Conservation (phyloP, 495 filamentous ascomycete species). For the Pseudomonodictys pantanalensis region DNA sequence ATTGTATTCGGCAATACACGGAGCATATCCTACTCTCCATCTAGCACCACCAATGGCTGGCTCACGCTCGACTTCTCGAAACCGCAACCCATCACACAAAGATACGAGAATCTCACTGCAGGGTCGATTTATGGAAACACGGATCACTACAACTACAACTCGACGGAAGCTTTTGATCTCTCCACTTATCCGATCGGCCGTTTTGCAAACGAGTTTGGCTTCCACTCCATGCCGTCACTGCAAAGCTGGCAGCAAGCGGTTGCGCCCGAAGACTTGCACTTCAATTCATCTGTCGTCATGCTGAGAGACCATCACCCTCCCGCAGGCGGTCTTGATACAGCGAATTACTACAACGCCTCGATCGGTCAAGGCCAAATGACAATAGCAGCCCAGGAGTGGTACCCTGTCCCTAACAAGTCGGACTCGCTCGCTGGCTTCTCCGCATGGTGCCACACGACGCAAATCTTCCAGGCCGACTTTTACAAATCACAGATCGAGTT, state of each 20-base stretch:
- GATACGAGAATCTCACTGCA: slow-evolving; percentile 57
- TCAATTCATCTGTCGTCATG: slow-evolving; percentile 59
- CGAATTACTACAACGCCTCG: slow-evolving; percentile 42
- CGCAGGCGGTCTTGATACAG: slow-evolving; percentile 49
- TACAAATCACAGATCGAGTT: slow-evolving; percentile 63
- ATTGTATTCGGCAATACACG: slow-evolving; percentile 62
- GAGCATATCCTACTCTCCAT: slow-evolving; percentile 66
- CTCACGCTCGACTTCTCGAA: slow-evolving; percentile 55
- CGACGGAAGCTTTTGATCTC: slow-evolving; percentile 54
- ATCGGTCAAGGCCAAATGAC: slow-evolving; percentile 66
- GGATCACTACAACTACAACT: slow-evolving; percentile 67
- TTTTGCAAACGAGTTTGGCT: slow-evolving; percentile 69
- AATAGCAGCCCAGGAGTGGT: slow-evolving; percentile 56
- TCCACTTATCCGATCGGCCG: slow-evolving; percentile 58
- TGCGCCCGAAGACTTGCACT: slow-evolving; percentile 50
- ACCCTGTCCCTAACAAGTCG: slow-evolving; percentile 58
- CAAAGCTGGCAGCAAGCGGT: slow-evolving; percentile 60
- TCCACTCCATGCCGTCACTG: slow-evolving; percentile 64
- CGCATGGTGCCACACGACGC: slow-evolving; percentile 65
- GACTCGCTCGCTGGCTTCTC: slow-evolving; percentile 63
- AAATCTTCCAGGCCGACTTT: slow-evolving; percentile 67
- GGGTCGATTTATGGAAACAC: slow-evolving; percentile 65
- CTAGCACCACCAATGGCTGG: slow-evolving; percentile 66
- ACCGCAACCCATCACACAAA: slow-evolving; percentile 56
- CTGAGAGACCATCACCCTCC: slow-evolving; percentile 68